Percentiles rank a stretch among this genome's conserved stretches.
Conservation (phyloP, 2,329 filamentous ascomycete species). For the Cercospora canescens region DNA sequence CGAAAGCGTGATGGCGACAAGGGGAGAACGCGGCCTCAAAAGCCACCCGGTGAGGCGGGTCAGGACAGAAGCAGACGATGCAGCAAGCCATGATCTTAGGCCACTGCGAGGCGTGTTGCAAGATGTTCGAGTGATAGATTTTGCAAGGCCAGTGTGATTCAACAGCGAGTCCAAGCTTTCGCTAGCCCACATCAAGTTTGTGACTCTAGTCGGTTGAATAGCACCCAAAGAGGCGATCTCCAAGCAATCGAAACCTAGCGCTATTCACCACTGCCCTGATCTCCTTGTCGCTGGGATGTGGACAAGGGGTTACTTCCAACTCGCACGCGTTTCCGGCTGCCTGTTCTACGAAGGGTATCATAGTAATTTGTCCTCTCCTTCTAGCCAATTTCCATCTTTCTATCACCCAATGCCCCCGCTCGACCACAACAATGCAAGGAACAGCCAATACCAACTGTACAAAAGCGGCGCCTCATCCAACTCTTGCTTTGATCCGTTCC, state of each 20-base stretch:
- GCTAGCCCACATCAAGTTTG: background rate
- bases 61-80: background rate
- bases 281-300: background rate
- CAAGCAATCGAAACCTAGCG: background rate
- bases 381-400: background rate
- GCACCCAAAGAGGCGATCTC: background rate
- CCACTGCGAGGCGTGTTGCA: background rate
- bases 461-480: background rate
- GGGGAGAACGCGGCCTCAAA: background rate
- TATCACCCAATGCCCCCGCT: background rate
- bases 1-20: background rate
- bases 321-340: background rate
- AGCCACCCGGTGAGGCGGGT: background rate
- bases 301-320: background rate
- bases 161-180: background rate
- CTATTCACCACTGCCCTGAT: background rate
- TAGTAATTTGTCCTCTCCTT: background rate
- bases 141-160: background rate
- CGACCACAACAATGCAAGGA: background rate
- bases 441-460: background rate
- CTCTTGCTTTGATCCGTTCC: background rate
- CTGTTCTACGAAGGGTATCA: constrained; percentile 1
- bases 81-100: background rate
- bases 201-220: background rate
- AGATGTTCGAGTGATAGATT: background rate